phyloP scores from a whole-genome alignment of 768 basidiomycete species.

The Phanerodontia chrysosporium region DNA sequence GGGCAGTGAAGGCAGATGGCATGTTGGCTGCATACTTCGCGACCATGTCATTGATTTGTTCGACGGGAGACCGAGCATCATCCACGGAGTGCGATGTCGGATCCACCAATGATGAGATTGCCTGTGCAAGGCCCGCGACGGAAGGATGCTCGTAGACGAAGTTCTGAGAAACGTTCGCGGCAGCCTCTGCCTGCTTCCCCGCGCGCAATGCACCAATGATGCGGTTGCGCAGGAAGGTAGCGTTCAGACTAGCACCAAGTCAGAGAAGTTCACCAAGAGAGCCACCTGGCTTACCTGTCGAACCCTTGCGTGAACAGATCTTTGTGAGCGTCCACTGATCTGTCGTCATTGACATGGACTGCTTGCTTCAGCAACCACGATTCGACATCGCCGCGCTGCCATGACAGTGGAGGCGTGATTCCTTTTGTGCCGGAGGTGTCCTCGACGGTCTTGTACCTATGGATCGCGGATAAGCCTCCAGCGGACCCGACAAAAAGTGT shows the following conservation, averaged over 20 bases:
- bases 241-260: slow-evolving; percentile 2
- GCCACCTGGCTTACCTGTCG: slow-evolving; percentile 3
- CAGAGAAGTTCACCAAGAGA: not conserved
- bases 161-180: not conserved
- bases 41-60: not conserved
- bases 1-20: not conserved
- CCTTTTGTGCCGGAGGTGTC: slow-evolving; percentile 12
- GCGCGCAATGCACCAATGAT: slow-evolving; percentile 11
- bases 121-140: not conserved
- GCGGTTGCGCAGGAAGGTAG: slow-evolving; percentile 14
- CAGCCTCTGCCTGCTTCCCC: not conserved
- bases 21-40: not conserved
- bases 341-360: slow-evolving; percentile 4
- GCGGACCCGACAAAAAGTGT: not conserved
- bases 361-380: slow-evolving; percentile 12
- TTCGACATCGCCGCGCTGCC: slow-evolving; percentile 2
- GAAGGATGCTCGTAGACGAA: slow-evolving; percentile 11
- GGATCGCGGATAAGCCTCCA: not conserved
- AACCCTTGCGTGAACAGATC: slow-evolving; percentile 13
- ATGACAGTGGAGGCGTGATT: slow-evolving; percentile 10
- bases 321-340: not conserved
- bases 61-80: no score
- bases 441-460: slow-evolving; percentile 15
- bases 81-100: not conserved
- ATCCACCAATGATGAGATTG: not conserved